Evolutionary conservation across 2,329 filamentous ascomycete species (phyloP).

Genomic region (Grosmannia huntii): DNA sequence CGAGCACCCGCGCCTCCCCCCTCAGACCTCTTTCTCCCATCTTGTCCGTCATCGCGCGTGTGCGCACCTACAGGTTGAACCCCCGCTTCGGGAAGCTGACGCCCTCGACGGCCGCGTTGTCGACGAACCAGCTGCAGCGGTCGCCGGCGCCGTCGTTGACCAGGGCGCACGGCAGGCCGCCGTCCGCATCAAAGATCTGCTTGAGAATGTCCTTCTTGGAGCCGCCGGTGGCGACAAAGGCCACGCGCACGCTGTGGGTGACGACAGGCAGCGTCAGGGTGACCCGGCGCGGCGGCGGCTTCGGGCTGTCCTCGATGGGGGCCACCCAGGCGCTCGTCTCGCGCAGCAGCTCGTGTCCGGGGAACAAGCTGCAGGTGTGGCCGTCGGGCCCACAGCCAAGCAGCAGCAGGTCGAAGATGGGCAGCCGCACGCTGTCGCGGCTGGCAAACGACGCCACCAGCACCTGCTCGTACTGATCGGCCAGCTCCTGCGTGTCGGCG

Average conservation of each 20-base stretch:
- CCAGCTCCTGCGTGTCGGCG: slow-evolving; percentile 78
- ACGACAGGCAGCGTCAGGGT: slow-evolving; percentile 88
- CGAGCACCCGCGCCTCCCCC: neutral
- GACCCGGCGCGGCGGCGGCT: slow-evolving; percentile 82
- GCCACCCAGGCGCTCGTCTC: slow-evolving; percentile 88
- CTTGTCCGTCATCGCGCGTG: neutral
- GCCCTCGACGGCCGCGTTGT: slow-evolving; percentile 72
- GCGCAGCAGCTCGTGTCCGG: slow-evolving; percentile 72
- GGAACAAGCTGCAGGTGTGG: slow-evolving; percentile 95
- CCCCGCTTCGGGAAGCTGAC: slow-evolving; percentile 70
- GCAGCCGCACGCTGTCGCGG: slow-evolving; percentile 85
- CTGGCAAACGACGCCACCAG: slow-evolving; percentile 79
- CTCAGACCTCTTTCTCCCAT: neutral
- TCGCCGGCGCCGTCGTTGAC: slow-evolving; percentile 78
- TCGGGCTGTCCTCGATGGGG: slow-evolving; percentile 83
- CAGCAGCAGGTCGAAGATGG: slow-evolving; percentile 87
- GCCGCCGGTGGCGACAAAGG: slow-evolving; percentile 79
- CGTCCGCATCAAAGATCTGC: slow-evolving; percentile 78
- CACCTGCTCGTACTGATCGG: slow-evolving; percentile 83
- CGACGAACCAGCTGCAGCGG: slow-evolving; percentile 90
- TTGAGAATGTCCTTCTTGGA: slow-evolving; percentile 89
- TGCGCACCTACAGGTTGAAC: slow-evolving; percentile 28
- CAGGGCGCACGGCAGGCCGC: slow-evolving; percentile 69
- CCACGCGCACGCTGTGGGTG: slow-evolving; percentile 72
- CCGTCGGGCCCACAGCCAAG: slow-evolving; percentile 92